phyloP scores from a whole-genome alignment of 1,284 basidiomycete genomes.

The Pseudomicrostroma phylloplanum region DNA sequence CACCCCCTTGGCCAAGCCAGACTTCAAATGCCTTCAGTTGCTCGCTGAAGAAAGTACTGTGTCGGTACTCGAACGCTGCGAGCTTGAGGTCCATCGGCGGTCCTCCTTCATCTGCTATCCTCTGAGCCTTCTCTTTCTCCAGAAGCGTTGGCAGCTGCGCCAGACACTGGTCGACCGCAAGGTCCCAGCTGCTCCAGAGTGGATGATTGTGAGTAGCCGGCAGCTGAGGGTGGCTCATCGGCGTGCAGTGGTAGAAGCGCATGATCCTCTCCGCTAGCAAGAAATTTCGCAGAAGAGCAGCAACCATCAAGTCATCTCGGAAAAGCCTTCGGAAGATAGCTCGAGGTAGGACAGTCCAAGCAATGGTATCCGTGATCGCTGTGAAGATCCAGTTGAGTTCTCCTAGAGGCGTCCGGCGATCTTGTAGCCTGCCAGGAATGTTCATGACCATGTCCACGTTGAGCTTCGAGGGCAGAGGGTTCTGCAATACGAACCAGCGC shows the following conservation, averaged over 20 bases:
- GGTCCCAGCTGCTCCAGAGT: slow-evolving; percentile 94
- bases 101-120: slow-evolving; percentile 48
- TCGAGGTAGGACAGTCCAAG: slow-evolving; percentile 92
- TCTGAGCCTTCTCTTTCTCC: slow-evolving; percentile 59
- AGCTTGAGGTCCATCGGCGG: slow-evolving; percentile 50
- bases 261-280: slow-evolving; percentile 94
- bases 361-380: slow-evolving; percentile 96
- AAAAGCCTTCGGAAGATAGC: slow-evolving; percentile 91
- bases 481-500: slow-evolving; percentile 85
- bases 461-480: slow-evolving; percentile 60
- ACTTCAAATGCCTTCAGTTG: slow-evolving; percentile 96
- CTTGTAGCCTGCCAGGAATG: slow-evolving; percentile 91
- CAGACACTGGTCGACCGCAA: slow-evolving; percentile 91
- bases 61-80: slow-evolving; percentile 61
- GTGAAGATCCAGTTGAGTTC: slow-evolving; percentile 99
- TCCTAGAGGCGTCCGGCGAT: slow-evolving; percentile 86
- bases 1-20: slow-evolving; percentile 63
- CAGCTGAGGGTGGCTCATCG: slow-evolving; percentile 83
- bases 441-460: slow-evolving; percentile 86
- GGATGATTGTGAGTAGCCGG: slow-evolving; percentile 92
- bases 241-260: slow-evolving; percentile 96
- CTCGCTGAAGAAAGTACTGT: slow-evolving; percentile 92
- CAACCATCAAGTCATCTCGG: slow-evolving; percentile 89
- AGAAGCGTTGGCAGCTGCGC: slow-evolving; percentile 86
- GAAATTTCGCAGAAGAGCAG: slow-evolving; percentile 93